A percentile compares a stretch with the other conserved stretches of the same genome.
Conservation (phyloP, 306 rosid genomes). For the Alnus rubra region DNA sequence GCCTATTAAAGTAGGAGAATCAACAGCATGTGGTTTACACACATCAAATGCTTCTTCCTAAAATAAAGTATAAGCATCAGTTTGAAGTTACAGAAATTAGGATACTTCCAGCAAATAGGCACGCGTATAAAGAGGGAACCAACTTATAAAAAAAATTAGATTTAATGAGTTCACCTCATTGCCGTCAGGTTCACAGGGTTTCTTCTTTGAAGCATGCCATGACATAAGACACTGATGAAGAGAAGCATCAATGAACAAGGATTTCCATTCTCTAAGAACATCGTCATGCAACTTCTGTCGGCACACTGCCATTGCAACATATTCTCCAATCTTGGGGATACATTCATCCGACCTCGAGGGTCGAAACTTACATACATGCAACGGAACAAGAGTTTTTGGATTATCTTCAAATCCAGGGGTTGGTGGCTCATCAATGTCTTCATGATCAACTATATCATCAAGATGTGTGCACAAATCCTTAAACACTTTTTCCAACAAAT, state of each 20-base stretch:
- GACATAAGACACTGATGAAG: constrained; percentile 43
- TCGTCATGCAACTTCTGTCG: constrained; percentile 78
- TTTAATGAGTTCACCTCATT: constrained; percentile 43
- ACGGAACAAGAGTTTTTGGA: constrained; percentile 28
- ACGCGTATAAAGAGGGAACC: not conserved
- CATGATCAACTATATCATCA: constrained; percentile 38
- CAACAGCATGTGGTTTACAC: constrained; percentile 28
- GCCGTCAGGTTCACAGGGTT: constrained; percentile 31
- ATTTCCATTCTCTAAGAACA: constrained; percentile 68
- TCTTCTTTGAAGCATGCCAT: constrained; percentile 54
- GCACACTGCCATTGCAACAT: constrained; percentile 70
- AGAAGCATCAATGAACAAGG: constrained; percentile 37
- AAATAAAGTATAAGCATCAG: constrained; percentile 20
- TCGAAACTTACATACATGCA: constrained; percentile 43
- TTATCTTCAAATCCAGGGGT: constrained; percentile 67
- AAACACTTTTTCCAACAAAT: constrained; percentile 56
- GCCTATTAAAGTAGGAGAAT: constrained; percentile 32
- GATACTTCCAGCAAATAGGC: constrained; percentile 29
- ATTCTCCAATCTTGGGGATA: constrained; percentile 70
- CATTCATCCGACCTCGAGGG: constrained; percentile 54
- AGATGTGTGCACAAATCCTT: constrained; percentile 45
- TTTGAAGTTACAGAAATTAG: not conserved
- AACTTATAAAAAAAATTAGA: constrained; percentile 19
- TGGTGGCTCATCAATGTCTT: constrained; percentile 53
- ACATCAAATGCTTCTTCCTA: constrained; percentile 44